Conservation (phyloP, 306 rosid genomes). For the Luffa aegyptiaca region DNA sequence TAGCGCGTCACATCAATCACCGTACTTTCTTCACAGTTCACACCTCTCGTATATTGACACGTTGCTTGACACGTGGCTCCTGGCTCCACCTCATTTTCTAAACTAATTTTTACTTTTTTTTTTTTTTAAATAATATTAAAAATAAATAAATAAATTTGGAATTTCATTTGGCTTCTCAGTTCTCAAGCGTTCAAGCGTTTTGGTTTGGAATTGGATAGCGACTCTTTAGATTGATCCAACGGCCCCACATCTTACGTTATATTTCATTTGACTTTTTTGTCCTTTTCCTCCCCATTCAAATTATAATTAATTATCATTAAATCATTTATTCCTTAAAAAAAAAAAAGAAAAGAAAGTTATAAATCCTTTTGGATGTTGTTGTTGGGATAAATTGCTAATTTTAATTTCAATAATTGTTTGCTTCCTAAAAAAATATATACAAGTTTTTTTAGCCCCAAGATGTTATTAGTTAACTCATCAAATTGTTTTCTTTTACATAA, state of each 20-base stretch:
- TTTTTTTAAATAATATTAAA: too few relatives aligned
- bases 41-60: not conserved
- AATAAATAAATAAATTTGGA: too few relatives aligned
- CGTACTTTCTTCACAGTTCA: not conserved
- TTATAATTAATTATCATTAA: not conserved
- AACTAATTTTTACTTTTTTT: too few relatives aligned
- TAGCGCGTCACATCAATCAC: not conserved
- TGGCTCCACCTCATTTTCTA: not conserved
- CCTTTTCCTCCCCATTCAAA: not conserved
- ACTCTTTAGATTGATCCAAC: not conserved
- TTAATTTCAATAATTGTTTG: too few relatives aligned
- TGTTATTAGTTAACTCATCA: too few relatives aligned
- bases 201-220: not conserved
- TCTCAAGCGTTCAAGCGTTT: not conserved
- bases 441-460: too few relatives aligned
- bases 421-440: too few relatives aligned
- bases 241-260: not conserved
- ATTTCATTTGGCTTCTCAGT: not conserved
- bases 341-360: not conserved
- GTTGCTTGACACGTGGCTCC: not conserved
- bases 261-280: not conserved
- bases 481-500: too few relatives aligned
- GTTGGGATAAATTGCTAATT: too few relatives aligned
- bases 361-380: too few relatives aligned
- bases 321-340: too few relatives aligned